A percentile compares a stretch with the other conserved stretches of the same genome.
phyloP scores from a whole-genome alignment of 1,284 basidiomycete genomes.

The Marasmius oreades region DNA sequence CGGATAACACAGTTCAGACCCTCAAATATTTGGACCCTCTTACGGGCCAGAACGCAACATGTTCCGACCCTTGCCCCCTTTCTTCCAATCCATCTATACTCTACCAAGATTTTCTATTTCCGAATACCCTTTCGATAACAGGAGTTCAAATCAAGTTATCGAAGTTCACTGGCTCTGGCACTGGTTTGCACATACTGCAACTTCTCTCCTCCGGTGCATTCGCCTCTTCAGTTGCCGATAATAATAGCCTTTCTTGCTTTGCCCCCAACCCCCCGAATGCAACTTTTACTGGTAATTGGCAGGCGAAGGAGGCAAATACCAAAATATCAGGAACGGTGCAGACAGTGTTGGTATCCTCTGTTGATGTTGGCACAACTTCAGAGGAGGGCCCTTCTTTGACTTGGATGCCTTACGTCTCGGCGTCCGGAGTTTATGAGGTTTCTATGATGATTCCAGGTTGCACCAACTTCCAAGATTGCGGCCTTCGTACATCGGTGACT shows the following conservation, averaged over 20 bases:
- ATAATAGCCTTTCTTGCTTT: slow-evolving; percentile 74
- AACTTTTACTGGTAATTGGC: slow-evolving; percentile 68
- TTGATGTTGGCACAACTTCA: slow-evolving; percentile 62
- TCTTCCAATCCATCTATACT: slow-evolving; percentile 69
- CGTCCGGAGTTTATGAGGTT: slow-evolving; percentile 83
- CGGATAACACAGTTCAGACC: slow-evolving; percentile 80
- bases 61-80: slow-evolving; percentile 69
- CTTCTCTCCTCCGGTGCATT: slow-evolving; percentile 90
- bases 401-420: slow-evolving; percentile 88
- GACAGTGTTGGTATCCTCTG: slow-evolving; percentile 67
- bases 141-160: slow-evolving; percentile 84
- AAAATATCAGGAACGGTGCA: slow-evolving; percentile 78
- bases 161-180: slow-evolving; percentile 70
- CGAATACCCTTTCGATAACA: slow-evolving; percentile 59
- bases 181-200: slow-evolving; percentile 87
- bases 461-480: slow-evolving; percentile 75
- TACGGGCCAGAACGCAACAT: slow-evolving; percentile 71
- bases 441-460: slow-evolving; percentile 89
- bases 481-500: slow-evolving; percentile 75
- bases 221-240: slow-evolving; percentile 59
- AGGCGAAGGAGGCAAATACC: slow-evolving; percentile 57
- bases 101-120: slow-evolving; percentile 89
- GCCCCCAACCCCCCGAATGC: slow-evolving; percentile 67
- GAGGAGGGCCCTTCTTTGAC: slow-evolving; percentile 72
- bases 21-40: slow-evolving; percentile 77